These are phyloP conservation scores for Hypericum perforatum DNA, from an alignment of 345 rosid species.

Conservation along the genomic window DNA sequence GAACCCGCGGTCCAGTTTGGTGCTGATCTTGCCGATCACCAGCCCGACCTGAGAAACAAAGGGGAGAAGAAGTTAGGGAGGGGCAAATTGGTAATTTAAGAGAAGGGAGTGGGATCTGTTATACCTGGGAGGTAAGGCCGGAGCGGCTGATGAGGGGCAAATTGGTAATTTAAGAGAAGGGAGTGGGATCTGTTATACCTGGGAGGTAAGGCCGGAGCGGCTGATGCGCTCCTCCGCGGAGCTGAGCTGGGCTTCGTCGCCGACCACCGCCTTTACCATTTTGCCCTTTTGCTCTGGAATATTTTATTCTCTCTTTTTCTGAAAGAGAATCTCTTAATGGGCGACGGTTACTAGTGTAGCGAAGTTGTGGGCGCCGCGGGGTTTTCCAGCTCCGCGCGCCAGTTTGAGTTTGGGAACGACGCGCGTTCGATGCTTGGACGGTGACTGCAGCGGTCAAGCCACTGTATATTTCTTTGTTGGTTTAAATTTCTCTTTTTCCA, in stretches of 20 bases:
- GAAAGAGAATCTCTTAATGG: not conserved
- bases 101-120: not conserved
- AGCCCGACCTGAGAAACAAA: conserved; percentile 54
- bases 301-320: not conserved
- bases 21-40: conserved; percentile 80
- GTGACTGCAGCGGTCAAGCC: no score
- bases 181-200: conserved; percentile 25
- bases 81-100: not conserved
- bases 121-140: conserved; percentile 59
- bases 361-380: no score
- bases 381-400: no score
- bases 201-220: conserved; percentile 52
- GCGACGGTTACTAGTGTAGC: not conserved
- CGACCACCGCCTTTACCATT: conserved; percentile 84
- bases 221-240: conserved; percentile 69
- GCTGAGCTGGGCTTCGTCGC: conserved; percentile 68
- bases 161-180: not conserved
- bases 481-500: no score
- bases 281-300: no score
- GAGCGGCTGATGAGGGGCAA: conserved; percentile 38
- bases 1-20: conserved; percentile 65
- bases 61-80: not conserved
- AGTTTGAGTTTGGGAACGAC: no score
- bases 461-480: no score
- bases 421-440: no score